These are phyloP conservation scores for Lagenidium giganteum DNA, from an alignment of 352 stramenopile species.

Conservation along the genomic window DNA sequence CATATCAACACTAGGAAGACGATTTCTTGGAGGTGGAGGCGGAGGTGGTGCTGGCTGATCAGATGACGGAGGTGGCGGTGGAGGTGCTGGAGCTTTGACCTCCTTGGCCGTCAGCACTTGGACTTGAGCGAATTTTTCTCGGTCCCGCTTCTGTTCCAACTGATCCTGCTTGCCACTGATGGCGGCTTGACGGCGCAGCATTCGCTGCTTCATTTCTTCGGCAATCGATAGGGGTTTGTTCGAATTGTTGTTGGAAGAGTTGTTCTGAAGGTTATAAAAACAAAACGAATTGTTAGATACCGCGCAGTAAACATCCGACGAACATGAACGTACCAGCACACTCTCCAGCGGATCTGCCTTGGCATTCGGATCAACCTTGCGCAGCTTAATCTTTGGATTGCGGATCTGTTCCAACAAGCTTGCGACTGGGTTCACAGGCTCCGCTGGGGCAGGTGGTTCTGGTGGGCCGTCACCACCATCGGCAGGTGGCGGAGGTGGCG, in stretches of 20 bases:
- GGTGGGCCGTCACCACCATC: conserved; percentile 18
- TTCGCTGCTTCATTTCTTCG: conserved; percentile 79
- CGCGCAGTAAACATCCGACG: neutral
- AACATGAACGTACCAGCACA: conserved; percentile 18
- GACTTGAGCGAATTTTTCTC: conserved; percentile 67
- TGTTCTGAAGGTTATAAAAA: too few species aligned
- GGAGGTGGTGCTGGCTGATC: conserved; percentile 15
- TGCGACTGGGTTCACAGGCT: conserved; percentile 22
- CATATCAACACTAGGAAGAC: conserved; percentile 70
- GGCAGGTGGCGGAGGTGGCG: conserved; percentile 38
- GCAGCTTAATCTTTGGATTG: conserved; percentile 49
- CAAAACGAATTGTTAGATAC: neutral
- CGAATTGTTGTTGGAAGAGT: too few species aligned
- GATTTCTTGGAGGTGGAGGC: conserved; percentile 20
- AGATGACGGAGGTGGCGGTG: conserved; percentile 35
- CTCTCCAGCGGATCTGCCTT: conserved; percentile 25
- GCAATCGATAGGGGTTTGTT: conserved; percentile 65
- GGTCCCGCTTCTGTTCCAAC: conserved; percentile 74
- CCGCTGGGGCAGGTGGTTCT: conserved; percentile 17
- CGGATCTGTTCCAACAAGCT: conserved; percentile 61
- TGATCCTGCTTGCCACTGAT: conserved; percentile 83
- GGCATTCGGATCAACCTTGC: conserved; percentile 33
- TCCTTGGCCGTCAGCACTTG: conserved; percentile 77
- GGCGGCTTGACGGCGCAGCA: conserved; percentile 66
- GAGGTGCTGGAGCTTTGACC: conserved; percentile 43